Percentiles rank a stretch among this genome's conserved stretches.
Evolutionary conservation across 2,329 filamentous ascomycete genomes (phyloP).

Genomic region (Fusarium austroafricanum): DNA sequence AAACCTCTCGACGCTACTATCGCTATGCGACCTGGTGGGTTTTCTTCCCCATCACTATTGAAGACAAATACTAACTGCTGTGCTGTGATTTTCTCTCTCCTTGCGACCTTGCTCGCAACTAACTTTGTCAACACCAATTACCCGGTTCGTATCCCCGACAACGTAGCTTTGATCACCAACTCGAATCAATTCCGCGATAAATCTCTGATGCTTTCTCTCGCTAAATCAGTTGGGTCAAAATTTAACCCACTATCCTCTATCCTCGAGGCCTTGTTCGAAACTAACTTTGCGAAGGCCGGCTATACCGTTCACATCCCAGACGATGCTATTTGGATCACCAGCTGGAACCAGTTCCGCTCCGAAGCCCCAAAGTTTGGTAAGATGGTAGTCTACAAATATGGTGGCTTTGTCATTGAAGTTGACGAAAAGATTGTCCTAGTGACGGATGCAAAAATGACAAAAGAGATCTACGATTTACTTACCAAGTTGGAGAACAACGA

Average conservation of each 20-base stretch:
- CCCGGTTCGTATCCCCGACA: too few species aligned
- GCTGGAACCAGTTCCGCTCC: not conserved
- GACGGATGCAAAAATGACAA: rapidly evolving
- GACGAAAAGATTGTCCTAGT: not conserved
- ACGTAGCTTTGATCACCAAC: too few species aligned
- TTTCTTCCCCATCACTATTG: too few species aligned
- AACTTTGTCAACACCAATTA: too few species aligned
- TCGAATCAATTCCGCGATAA: too few species aligned
- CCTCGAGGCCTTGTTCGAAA: rapidly evolving
- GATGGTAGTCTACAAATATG: not conserved
- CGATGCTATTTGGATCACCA: not conserved
- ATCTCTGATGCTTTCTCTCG: rapidly evolving
- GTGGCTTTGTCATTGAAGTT: not conserved
- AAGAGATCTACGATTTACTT: not conserved
- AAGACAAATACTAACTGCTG: too few species aligned
- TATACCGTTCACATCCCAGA: not conserved
- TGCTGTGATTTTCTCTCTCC: too few species aligned
- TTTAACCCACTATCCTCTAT: not conserved
- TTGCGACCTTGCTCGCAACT: too few species aligned
- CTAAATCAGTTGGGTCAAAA: not conserved
- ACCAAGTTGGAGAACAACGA: rapidly evolving
- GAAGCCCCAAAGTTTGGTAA: not conserved
- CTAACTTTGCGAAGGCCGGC: rapidly evolving
- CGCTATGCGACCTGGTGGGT: too few species aligned
- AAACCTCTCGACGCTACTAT: too few species aligned